These are phyloP conservation scores for Capsicum rhomboideum DNA, from an alignment of 257 asterid species.

Conservation along the genomic window DNA sequence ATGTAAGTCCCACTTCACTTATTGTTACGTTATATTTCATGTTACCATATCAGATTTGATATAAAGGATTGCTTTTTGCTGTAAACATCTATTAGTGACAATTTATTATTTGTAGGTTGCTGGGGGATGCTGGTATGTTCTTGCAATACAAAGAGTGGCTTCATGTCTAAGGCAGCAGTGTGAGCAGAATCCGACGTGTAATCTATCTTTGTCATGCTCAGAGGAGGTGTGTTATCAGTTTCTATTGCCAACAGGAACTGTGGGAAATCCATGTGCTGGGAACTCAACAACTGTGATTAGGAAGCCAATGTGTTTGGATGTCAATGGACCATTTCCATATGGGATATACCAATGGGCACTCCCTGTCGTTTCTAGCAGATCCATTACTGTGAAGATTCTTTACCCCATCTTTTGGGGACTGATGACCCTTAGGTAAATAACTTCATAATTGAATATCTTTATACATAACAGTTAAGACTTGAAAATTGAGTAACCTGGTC, in stretches of 20 bases:
- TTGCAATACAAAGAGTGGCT: conserved; percentile 76
- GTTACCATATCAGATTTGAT: neutral
- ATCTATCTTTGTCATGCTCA: conserved; percentile 57
- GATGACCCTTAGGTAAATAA: conserved; percentile 75
- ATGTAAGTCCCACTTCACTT: no score
- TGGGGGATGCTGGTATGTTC: conserved; percentile 97
- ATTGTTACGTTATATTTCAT: neutral
- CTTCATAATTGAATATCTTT: neutral
- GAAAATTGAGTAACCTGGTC: neutral
- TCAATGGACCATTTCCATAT: conserved; percentile 63
- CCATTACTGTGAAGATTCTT: conserved; percentile 70
- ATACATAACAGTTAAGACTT: neutral
- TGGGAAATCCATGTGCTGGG: conserved; percentile 53
- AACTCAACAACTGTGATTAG: conserved; percentile 29
- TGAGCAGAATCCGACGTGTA: conserved; percentile 26
- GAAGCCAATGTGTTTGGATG: conserved; percentile 56
- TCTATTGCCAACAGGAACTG: conserved; percentile 32
- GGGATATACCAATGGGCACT: conserved; percentile 92
- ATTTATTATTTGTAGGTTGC: conserved; percentile 45
- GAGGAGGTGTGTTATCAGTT: conserved; percentile 75
- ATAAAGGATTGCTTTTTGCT: neutral
- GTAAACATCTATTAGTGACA: no score
- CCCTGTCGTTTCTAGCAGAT: conserved; percentile 78
- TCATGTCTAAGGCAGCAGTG: conserved; percentile 75
- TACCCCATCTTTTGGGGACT: conserved; percentile 96